Conservation (phyloP, 2,329 filamentous ascomycete species). For the Colletotrichum sp. region DNA sequence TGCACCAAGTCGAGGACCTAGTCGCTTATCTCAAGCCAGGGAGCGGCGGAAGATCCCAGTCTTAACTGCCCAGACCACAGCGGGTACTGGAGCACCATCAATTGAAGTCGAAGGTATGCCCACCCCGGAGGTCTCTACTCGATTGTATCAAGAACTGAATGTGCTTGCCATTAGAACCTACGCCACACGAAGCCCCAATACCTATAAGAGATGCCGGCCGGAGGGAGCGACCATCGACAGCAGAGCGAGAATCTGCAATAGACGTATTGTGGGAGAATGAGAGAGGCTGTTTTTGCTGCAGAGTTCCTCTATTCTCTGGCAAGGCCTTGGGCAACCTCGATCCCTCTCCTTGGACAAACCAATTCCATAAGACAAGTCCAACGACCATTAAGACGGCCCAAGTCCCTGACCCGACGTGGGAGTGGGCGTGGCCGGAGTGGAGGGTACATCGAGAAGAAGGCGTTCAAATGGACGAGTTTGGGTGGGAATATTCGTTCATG, state of each 20-base stretch:
- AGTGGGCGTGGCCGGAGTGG: slow-evolving; percentile 80
- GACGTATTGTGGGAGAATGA: slow-evolving; percentile 97
- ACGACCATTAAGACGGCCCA: slow-evolving; percentile 83
- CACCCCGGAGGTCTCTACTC: too few species aligned
- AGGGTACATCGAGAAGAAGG: slow-evolving; percentile 74
- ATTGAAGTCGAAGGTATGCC: slow-evolving; percentile 21
- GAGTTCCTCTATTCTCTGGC: slow-evolving; percentile 86
- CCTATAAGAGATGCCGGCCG: neutral
- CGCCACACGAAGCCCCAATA: neutral
- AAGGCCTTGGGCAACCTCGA: slow-evolving; percentile 87
- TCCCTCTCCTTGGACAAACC: slow-evolving; percentile 85
- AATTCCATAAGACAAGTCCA: slow-evolving; percentile 62
- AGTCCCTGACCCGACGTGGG: slow-evolving; percentile 93
- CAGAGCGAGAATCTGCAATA: slow-evolving; percentile 62
- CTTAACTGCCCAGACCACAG: neutral
- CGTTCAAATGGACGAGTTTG: slow-evolving; percentile 75
- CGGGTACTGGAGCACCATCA: slow-evolving; percentile 10
- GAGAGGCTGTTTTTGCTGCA: slow-evolving; percentile 87
- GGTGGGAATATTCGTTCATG: slow-evolving; percentile 95
- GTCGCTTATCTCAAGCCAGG: neutral
- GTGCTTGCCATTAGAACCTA: neutral
- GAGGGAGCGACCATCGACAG: neutral
- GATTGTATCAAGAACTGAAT: neutral
- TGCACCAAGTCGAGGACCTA: neutral
- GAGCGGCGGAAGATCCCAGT: neutral